These are phyloP conservation scores for Trichoderma cornu-damae DNA, from an alignment of 2,329 filamentous ascomycete species.

Conservation along the genomic window DNA sequence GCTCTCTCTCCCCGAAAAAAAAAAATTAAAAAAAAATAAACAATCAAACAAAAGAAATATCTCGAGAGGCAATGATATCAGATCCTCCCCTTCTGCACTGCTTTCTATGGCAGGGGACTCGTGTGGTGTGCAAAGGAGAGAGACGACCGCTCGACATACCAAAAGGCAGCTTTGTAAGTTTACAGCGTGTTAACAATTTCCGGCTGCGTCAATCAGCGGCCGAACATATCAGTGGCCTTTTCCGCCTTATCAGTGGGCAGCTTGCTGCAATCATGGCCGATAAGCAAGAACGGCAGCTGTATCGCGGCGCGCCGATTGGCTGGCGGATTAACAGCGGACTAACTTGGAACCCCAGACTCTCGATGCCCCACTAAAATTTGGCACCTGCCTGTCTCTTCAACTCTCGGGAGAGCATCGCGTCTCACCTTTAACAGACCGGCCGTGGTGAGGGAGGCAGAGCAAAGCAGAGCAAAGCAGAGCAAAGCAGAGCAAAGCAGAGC, in stretches of 20 bases:
- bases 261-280: slow-evolving; percentile 7
- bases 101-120: slow-evolving; percentile 5
- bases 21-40: not conserved
- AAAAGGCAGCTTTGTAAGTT: slow-evolving; percentile 19
- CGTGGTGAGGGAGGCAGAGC: not conserved
- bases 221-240: not conserved
- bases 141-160: not conserved
- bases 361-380: slow-evolving; percentile 3
- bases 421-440: slow-evolving; percentile 10
- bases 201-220: slow-evolving; percentile 19
- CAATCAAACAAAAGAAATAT: not conserved
- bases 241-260: not conserved
- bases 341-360: not conserved
- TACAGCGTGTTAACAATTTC: slow-evolving; percentile 37
- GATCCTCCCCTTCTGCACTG: slow-evolving; percentile 1
- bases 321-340: slow-evolving; percentile 16
- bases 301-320: slow-evolving; percentile 26
- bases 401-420: slow-evolving; percentile 11
- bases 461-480: not conserved
- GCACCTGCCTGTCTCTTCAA: slow-evolving; percentile 4
- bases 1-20: slow-evolving; percentile 21
- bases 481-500: not conserved
- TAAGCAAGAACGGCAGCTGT: slow-evolving; percentile 17
- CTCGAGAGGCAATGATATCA: not conserved
- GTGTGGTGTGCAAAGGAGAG: slow-evolving; percentile 16